A percentile compares a stretch with the other conserved stretches of the same genome.
phyloP scores from a whole-genome alignment of 2,329 filamentous ascomycete genomes.

The Coniochaeta prunicola region DNA sequence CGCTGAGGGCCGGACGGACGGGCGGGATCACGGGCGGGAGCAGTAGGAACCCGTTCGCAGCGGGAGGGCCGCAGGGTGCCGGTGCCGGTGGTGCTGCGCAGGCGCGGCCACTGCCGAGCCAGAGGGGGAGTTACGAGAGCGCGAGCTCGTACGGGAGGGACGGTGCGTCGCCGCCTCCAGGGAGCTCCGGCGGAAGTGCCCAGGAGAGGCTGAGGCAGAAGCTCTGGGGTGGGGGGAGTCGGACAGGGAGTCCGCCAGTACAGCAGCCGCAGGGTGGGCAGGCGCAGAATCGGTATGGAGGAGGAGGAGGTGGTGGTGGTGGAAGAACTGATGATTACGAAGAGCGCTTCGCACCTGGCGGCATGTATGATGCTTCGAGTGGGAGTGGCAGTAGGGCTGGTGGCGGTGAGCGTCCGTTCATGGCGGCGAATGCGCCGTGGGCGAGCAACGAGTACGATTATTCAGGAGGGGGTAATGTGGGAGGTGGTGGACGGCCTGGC shows the following conservation, averaged over 20 bases:
- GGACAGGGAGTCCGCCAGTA: slow-evolving; percentile 50
- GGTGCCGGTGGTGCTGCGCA: slow-evolving; percentile 26
- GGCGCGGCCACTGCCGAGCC: slow-evolving; percentile 61
- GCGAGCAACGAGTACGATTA: slow-evolving; percentile 32
- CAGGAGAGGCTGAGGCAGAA: slow-evolving; percentile 78
- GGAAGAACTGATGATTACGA: slow-evolving; percentile 29
- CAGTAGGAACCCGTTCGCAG: slow-evolving; percentile 19
- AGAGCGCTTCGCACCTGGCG: slow-evolving; percentile 37
- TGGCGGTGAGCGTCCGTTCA: slow-evolving; percentile 30
- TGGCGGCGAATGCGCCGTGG: slow-evolving; percentile 42
- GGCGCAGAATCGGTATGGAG: slow-evolving; percentile 9
- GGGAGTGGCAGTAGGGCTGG: slow-evolving; percentile 15
- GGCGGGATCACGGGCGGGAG: slow-evolving; percentile 6
- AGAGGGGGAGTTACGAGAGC: slow-evolving; percentile 67
- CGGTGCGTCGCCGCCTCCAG: background rate
- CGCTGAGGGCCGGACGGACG: slow-evolving; percentile 29
- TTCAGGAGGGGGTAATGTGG: slow-evolving; percentile 22
- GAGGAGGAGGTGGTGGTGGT: slow-evolving; percentile 18
- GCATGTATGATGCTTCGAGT: slow-evolving; percentile 29
- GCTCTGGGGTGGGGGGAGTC: slow-evolving; percentile 60
- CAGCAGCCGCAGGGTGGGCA: slow-evolving; percentile 28
- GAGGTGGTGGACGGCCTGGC: slow-evolving; percentile 22
- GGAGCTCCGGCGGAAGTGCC: slow-evolving; percentile 46
- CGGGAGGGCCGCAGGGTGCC: slow-evolving; percentile 5
- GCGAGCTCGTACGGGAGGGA: slow-evolving; percentile 6